A percentile compares a stretch with the other conserved stretches of the same genome.
Evolutionary conservation across 2,329 filamentous ascomycete genomes (phyloP).

Genomic region (Sporothrix sp.): DNA sequence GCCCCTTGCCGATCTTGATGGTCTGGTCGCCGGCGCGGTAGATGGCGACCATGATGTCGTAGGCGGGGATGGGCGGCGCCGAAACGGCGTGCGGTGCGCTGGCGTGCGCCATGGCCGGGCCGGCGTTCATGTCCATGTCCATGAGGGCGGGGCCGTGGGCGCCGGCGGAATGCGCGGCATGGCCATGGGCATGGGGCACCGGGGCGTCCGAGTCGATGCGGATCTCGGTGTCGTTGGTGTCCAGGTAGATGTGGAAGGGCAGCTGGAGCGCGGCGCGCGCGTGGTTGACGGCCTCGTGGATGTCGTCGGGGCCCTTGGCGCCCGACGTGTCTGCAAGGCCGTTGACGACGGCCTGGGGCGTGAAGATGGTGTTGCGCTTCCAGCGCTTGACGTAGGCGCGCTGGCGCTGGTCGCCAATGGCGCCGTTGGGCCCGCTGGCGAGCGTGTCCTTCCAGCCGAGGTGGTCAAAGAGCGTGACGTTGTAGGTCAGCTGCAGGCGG

Average conservation of each 20-base stretch:
- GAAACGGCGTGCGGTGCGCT: too few relatives aligned
- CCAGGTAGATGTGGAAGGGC: conserved; percentile 21
- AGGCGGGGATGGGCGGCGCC: neutral
- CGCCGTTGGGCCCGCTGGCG: conserved; percentile 17
- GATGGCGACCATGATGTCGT: conserved; percentile 12
- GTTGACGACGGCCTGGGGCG: conserved; percentile 25
- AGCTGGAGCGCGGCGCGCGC: conserved; percentile 12
- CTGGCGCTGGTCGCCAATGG: conserved; percentile 24
- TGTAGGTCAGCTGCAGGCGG: conserved; percentile 26
- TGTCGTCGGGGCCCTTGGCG: conserved; percentile 18
- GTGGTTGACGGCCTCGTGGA: conserved; percentile 16
- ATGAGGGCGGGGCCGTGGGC: too few relatives aligned
- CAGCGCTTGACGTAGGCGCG: conserved; percentile 25
- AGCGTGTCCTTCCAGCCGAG: conserved; percentile 27
- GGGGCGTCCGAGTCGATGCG: conserved; percentile 18
- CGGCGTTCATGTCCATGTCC: too few relatives aligned
- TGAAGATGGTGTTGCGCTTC: conserved; percentile 25
- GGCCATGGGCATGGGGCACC: neutral
- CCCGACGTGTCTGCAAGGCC: conserved; percentile 23
- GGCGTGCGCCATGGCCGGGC: too few relatives aligned
- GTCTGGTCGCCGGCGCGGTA: conserved; percentile 22
- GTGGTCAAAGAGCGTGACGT: conserved; percentile 28
- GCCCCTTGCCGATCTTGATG: conserved; percentile 25
- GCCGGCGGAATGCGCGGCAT: neutral
- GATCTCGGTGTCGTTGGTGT: conserved; percentile 21